Percentiles rank a stretch among this genome's conserved stretches.
Conservation (phyloP, 164 flowering plant species). For the Cinnamomum chago region DNA sequence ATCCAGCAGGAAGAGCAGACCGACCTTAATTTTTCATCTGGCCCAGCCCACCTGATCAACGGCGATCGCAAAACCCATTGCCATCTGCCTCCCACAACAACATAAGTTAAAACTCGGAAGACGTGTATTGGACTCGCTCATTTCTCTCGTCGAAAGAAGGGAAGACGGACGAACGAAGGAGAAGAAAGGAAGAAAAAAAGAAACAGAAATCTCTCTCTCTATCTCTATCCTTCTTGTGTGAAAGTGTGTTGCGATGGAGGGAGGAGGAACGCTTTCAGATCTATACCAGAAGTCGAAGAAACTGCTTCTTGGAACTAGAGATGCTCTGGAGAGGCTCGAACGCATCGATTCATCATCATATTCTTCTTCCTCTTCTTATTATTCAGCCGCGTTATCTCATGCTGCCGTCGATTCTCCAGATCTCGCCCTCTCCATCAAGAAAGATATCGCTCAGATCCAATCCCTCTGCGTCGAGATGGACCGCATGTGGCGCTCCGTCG, state of each 20-base stretch:
- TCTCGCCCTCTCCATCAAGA: conserved; percentile 50
- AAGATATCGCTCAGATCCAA: conserved; percentile 73
- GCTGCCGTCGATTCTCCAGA: conserved; percentile 50
- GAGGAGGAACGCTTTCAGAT: conserved; percentile 73
- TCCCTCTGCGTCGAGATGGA: conserved; percentile 81
- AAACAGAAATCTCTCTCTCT: neutral
- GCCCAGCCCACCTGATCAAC: no score
- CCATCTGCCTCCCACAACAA: no score
- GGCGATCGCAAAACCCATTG: no score
- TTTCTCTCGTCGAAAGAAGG: no score
- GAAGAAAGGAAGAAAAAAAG: neutral
- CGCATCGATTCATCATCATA: no score
- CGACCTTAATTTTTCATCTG: no score
- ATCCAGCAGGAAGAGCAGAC: no score
- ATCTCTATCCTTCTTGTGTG: neutral
- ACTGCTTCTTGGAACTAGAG: conserved; percentile 17
- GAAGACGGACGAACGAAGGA: neutral
- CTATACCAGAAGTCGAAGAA: conserved; percentile 60
- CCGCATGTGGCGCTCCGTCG: conserved; percentile 74
- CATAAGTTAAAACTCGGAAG: no score
- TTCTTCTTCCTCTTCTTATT: no score
- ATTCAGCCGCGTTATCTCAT: conserved; percentile 10
- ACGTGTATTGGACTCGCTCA: no score
- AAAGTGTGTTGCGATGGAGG: conserved; percentile 24
- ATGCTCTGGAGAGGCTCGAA: no score